Evolutionary conservation across 2,329 filamentous ascomycete genomes (phyloP).

Genomic region (Fusarium praegraminearum): DNA sequence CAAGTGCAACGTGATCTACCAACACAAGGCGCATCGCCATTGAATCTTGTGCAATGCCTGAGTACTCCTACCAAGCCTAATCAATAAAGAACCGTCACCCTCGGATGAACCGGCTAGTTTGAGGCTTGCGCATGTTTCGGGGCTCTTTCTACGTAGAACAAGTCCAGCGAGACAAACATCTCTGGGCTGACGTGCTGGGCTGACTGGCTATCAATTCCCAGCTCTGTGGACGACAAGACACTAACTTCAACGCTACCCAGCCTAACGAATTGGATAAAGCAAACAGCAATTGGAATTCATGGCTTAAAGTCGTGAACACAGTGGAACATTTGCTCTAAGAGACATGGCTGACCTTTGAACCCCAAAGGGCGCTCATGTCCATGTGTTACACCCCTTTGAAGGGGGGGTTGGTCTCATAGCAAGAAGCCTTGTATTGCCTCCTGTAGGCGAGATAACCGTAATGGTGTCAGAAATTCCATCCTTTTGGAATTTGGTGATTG

Average conservation of each 20-base stretch:
- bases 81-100: constrained; percentile 4
- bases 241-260: constrained; percentile 1
- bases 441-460: constrained; percentile 28
- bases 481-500: not conserved
- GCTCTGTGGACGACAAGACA: constrained; percentile 26
- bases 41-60: constrained; percentile 31
- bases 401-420: constrained; percentile 2
- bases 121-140: constrained; percentile 17
- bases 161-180: constrained; percentile 11
- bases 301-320: constrained; percentile 27
- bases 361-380: not conserved
- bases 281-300: constrained; percentile 31
- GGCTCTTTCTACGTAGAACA: constrained; percentile 14
- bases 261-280: constrained; percentile 18
- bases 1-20: constrained; percentile 31
- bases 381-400: constrained; percentile 16
- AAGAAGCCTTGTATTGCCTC: constrained; percentile 21
- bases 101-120: constrained; percentile 18
- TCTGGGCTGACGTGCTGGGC: constrained; percentile 26
- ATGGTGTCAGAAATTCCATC: constrained; percentile 7
- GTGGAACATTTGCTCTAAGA: constrained; percentile 31
- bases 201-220: constrained; percentile 18
- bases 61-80: constrained; percentile 15
- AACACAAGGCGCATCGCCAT: constrained; percentile 26
- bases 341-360: constrained; percentile 22